A percentile compares a stretch with the other conserved stretches of the same genome.
Evolutionary conservation across 2,329 filamentous ascomycete species (phyloP).

Genomic region (Drechslerella coelobrocha): DNA sequence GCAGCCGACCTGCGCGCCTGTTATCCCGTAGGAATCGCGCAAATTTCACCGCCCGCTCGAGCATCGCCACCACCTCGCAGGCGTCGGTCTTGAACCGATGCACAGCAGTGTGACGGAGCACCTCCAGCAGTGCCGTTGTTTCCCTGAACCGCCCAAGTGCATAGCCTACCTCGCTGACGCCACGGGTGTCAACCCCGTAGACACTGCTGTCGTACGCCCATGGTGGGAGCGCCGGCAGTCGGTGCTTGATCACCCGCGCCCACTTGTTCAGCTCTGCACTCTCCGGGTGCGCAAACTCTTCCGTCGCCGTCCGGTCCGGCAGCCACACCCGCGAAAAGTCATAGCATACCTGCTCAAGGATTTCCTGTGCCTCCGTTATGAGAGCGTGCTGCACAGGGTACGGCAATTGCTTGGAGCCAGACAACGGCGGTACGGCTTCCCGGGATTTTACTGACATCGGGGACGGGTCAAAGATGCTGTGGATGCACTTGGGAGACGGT

Average conservation of each 20-base stretch:
- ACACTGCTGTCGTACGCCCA: not conserved
- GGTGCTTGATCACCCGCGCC: slow-evolving; percentile 2
- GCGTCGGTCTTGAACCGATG: slow-evolving; percentile 10
- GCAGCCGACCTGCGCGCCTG: not conserved
- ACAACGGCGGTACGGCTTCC: not conserved
- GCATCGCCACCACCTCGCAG: not conserved
- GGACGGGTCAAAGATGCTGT: slow-evolving; percentile 7
- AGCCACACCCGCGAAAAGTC: slow-evolving; percentile 18
- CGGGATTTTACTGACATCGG: not conserved
- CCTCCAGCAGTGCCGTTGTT: not conserved
- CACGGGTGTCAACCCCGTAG: not conserved
- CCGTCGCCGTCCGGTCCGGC: not conserved
- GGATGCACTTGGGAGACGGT: not conserved
- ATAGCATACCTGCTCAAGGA: slow-evolving; percentile 28
- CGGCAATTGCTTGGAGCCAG: not conserved
- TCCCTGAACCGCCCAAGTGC: not conserved
- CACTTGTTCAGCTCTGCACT: slow-evolving; percentile 27
- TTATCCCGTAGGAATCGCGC: slow-evolving; percentile 12
- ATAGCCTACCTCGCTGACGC: too few species aligned
- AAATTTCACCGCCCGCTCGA: not conserved
- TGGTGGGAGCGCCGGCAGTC: not conserved
- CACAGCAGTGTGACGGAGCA: slow-evolving; percentile 20
- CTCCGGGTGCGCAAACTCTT: slow-evolving; percentile 11
- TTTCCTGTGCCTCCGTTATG: slow-evolving; percentile 8
- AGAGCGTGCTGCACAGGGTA: slow-evolving; percentile 16